Conservation (phyloP, 2,329 filamentous ascomycete species). For the Hypoxylon sp. region DNA sequence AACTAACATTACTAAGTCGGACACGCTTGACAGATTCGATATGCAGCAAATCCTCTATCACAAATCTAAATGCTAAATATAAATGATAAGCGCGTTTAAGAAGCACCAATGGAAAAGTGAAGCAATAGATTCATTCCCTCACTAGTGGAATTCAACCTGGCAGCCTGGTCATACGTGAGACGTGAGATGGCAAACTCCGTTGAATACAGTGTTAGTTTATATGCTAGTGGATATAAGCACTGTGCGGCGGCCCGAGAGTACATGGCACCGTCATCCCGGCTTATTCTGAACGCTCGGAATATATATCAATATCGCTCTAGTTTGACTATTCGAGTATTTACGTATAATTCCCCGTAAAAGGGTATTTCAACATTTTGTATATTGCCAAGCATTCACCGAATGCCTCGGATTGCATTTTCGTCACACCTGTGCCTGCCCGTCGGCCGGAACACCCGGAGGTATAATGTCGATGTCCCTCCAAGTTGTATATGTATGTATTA, state of each 20-base stretch:
- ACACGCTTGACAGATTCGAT: background rate
- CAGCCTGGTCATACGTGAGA: slow-evolving; percentile 22
- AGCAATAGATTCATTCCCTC: slow-evolving; percentile 2
- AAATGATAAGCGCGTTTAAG: slow-evolving; percentile 6
- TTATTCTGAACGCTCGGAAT: background rate
- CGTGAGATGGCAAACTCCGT: slow-evolving; percentile 33
- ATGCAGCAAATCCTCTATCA: background rate
- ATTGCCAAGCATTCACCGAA: background rate
- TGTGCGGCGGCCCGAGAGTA: slow-evolving; percentile 15
- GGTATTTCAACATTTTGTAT: background rate
- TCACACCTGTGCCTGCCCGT: slow-evolving; percentile 17
- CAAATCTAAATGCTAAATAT: slow-evolving; percentile 18
- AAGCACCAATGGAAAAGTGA: slow-evolving; percentile 10
- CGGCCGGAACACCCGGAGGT: slow-evolving; percentile 23
- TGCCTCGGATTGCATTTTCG: slow-evolving; percentile 1
- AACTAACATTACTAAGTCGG: background rate
- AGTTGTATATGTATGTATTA: slow-evolving; percentile 4
- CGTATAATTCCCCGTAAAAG: background rate
- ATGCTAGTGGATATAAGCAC: background rate
- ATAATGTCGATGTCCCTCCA: background rate
- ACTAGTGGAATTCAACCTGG: too few relatives aligned
- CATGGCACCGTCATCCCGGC: background rate
- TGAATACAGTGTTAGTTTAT: background rate
- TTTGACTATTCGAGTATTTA: background rate
- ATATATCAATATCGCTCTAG: background rate